Base-by-base conservation (phyloP, 2,329 filamentous ascomycete genomes). In the Trichophyton rubrum region DNA sequence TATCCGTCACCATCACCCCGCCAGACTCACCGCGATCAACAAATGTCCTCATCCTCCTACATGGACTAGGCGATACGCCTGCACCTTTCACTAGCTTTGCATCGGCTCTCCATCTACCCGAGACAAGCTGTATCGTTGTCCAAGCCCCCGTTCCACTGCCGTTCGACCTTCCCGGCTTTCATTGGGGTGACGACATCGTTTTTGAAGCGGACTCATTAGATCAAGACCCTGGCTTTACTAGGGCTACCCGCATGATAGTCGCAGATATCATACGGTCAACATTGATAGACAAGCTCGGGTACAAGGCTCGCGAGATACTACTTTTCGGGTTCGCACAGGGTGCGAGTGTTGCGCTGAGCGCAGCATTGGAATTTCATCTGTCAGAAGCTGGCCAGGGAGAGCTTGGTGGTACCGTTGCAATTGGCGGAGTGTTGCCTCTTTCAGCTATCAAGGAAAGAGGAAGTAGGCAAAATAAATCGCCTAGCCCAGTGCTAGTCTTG, bases 51-150 rank as follows among this genome's bases (percentile, higher is more conserved):
- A 75, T 95, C 69, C 82, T 95, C 58, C 83, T 95, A 61, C 90
- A 95, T 73, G 90, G 90, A 64, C 82, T 95, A 11, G 90, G 90
- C 64, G 90, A 95, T 74, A 84, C 81, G 38, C 82, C 89, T 62
- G 68, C 71, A 2, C 79, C 87, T 40, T 95, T 93, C 71, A 80
- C 82, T 62, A 75, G 75, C 51, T 87, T 95, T 63, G 88, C 85
- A 20, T 77, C 78, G 61, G 84, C 83, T 66, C 75, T 95, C 63
- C 78, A 81, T 63, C 82, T 95, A 2, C 89, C 90, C 0, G 88
- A 90, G 68, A 90, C 90, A 59, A 81, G 85, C 61, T 84, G 85
- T 67, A 81, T 96, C 59, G 82, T 88, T 5, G 77, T 95, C 47
- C 87, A 87, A 68, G 90, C 85, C 0, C 85, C 87, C 0, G 79